Conservation (phyloP, 2,329 filamentous ascomycete genomes). For the Coniochaeta sp. region DNA sequence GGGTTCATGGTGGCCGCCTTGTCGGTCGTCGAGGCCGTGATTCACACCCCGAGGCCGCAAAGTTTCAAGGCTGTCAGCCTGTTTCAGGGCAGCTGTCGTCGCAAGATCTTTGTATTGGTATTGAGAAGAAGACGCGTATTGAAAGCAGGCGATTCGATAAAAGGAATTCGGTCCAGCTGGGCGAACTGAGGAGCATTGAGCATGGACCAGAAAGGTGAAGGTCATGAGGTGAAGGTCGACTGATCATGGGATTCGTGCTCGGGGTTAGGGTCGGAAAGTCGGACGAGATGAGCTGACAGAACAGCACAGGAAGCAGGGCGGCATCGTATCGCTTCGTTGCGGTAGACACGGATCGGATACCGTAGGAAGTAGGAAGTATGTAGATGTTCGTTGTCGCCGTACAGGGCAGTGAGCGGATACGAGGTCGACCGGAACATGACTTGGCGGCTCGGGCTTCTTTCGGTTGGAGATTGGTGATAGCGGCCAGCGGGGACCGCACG, state of each 20-base stretch:
- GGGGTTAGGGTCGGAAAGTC: not conserved
- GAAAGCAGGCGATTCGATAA: not conserved
- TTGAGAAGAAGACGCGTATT: slow-evolving; percentile 6
- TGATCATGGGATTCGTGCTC: not conserved
- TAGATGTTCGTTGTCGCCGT: not conserved
- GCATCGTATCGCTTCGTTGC: not conserved
- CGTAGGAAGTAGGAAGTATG: not conserved
- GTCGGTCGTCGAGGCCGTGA: not conserved
- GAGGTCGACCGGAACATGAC: not conserved
- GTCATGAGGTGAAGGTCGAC: not conserved
- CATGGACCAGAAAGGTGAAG: not conserved
- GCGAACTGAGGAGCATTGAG: not conserved
- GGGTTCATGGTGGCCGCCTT: not conserved
- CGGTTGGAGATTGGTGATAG: not conserved
- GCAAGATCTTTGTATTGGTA: slow-evolving; percentile 6
- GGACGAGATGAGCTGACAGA: not conserved
- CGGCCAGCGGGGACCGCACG: too few relatives aligned
- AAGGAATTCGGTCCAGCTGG: not conserved
- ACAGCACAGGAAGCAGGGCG: not conserved
- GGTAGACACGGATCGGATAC: not conserved
- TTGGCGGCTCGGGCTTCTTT: not conserved
- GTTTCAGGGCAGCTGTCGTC: slow-evolving; percentile 13
- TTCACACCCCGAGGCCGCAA: not conserved
- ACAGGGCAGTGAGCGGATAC: not conserved
- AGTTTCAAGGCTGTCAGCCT: slow-evolving; percentile 9